These are phyloP conservation scores for Rhizopogon vinicolor DNA, from an alignment of 768 basidiomycete species.

Conservation along the genomic window DNA sequence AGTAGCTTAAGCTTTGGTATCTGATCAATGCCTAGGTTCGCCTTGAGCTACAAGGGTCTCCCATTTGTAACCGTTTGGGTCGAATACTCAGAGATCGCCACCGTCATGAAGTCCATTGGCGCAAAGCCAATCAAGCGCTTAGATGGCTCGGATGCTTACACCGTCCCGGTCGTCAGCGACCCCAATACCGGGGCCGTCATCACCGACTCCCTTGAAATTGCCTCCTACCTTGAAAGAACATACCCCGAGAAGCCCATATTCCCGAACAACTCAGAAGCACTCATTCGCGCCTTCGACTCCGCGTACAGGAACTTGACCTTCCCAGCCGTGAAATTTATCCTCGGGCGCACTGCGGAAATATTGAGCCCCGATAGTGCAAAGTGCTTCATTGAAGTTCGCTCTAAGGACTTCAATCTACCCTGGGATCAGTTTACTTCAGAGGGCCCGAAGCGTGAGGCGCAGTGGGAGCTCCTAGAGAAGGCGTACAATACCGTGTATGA, in stretches of 20 bases:
- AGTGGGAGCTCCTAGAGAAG: constrained; percentile 21
- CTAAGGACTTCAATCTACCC: constrained; percentile 24
- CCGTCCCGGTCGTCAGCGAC: constrained; percentile 30
- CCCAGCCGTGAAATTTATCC: constrained; percentile 7
- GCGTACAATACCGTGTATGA: constrained; percentile 5
- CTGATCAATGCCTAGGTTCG: constrained; percentile 17
- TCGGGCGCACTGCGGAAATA: constrained; percentile 19
- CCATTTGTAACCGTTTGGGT: constrained; percentile 30
- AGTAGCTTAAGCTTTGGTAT: background rate
- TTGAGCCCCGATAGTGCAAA: constrained; percentile 30
- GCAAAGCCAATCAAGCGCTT: constrained; percentile 11
- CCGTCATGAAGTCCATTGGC: constrained; percentile 21
- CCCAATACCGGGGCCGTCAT: constrained; percentile 22
- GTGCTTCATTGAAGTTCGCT: constrained; percentile 34
- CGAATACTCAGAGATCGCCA: constrained; percentile 29
- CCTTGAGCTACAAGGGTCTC: constrained; percentile 27
- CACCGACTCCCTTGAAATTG: constrained; percentile 29
- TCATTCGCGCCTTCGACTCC: constrained; percentile 18
- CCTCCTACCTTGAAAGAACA: constrained; percentile 30
- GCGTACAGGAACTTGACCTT: background rate
- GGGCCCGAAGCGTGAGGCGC: constrained; percentile 26
- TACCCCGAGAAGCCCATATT: constrained; percentile 29
- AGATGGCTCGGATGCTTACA: constrained; percentile 21
- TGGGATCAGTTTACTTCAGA: constrained; percentile 36
- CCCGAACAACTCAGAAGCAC: constrained; percentile 14